Evolutionary conservation across 78 protist genomes (phyloP).

Genomic region (Dictyostelium brefeldianum): DNA sequence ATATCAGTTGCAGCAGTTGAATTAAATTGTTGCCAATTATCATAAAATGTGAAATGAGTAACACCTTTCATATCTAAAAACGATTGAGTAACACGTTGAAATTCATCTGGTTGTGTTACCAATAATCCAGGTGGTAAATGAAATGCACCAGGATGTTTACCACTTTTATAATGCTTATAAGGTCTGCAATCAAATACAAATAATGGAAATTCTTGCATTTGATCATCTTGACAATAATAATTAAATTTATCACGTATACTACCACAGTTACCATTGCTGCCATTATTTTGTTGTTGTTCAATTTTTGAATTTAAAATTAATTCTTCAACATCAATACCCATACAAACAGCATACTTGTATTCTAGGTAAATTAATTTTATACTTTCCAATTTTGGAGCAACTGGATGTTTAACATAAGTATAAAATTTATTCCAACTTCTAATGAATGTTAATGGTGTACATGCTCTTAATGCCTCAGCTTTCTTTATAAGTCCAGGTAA

Average conservation of each 20-base stretch:
- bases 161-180: conserved; percentile 60
- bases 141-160: conserved; percentile 40
- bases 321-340: conserved; percentile 75
- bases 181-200: conserved; percentile 72
- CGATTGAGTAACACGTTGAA: conserved; percentile 21
- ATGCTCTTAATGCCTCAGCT: conserved; percentile 26
- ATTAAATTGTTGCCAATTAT: conserved; percentile 66
- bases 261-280: conserved; percentile 9
- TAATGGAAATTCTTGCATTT: neutral
- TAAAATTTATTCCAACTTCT: conserved; percentile 60
- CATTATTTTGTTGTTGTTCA: too few relatives aligned
- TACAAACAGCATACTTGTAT: conserved; percentile 59
- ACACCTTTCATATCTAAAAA: conserved; percentile 37
- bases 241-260: conserved; percentile 39
- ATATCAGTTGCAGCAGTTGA: neutral
- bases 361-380: conserved; percentile 51
- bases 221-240: conserved; percentile 63
- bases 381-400: conserved; percentile 37
- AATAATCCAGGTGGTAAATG: conserved; percentile 74
- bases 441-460: conserved; percentile 62
- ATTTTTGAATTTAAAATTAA: conserved; percentile 55
- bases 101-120: conserved; percentile 63
- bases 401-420: conserved; percentile 60
- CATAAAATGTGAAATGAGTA: conserved; percentile 68
- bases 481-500: conserved; percentile 59